phyloP scores from a whole-genome alignment of 495 filamentous ascomycete species.

The Niebla homalea region DNA sequence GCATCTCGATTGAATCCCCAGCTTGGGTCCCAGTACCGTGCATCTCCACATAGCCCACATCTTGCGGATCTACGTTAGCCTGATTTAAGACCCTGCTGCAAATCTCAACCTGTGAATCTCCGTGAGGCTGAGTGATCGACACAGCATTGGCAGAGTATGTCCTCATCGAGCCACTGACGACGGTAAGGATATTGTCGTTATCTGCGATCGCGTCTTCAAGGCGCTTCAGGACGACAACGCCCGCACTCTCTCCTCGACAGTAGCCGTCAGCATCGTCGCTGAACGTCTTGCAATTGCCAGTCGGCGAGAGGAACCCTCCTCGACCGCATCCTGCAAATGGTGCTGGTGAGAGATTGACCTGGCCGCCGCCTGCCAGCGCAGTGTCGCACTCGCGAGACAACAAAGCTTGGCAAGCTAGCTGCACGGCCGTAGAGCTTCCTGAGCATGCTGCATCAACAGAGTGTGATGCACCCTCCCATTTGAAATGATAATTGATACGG shows the following conservation, averaged over 20 bases:
- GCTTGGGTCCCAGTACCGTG: constrained; percentile 36
- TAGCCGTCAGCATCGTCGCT: constrained; percentile 57
- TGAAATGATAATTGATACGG: constrained; percentile 33
- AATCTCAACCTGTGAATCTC: constrained; percentile 31
- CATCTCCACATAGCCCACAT: constrained; percentile 38
- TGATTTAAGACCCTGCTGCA: constrained; percentile 28
- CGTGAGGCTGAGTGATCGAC: constrained; percentile 34
- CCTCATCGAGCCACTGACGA: constrained; percentile 23
- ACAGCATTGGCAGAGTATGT: constrained; percentile 33
- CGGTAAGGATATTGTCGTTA: constrained; percentile 33
- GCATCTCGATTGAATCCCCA: constrained; percentile 26
- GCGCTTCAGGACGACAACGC: constrained; percentile 28
- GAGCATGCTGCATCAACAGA: constrained; percentile 35
- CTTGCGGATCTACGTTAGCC: constrained; percentile 32
- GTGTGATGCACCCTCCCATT: constrained; percentile 27
- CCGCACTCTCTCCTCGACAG: constrained; percentile 40
- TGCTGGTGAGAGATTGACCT: background rate
- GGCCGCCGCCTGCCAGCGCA: constrained; percentile 23
- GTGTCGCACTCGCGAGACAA: constrained; percentile 35
- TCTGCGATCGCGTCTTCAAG: constrained; percentile 32
- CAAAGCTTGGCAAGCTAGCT: constrained; percentile 22
- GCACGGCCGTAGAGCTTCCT: constrained; percentile 24
- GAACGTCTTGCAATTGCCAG: constrained; percentile 51
- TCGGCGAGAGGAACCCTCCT: constrained; percentile 56
- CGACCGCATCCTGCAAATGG: constrained; percentile 39